Conservation (phyloP, 768 basidiomycete genomes). For the Russula vinacea region DNA sequence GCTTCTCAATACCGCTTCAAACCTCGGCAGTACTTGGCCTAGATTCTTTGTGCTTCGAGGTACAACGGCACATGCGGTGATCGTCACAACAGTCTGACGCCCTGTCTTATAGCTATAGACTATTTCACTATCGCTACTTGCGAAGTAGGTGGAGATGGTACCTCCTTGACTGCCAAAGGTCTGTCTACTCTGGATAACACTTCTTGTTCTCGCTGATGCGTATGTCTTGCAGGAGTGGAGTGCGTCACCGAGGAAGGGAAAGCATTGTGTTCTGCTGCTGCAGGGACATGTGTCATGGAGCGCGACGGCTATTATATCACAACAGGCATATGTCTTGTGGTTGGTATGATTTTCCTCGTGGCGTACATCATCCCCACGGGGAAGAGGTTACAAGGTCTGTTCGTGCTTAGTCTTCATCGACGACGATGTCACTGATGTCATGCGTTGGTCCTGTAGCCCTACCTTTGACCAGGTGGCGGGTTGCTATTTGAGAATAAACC, state of each 20-base stretch:
- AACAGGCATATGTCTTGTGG: conserved; percentile 66
- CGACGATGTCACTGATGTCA: not conserved
- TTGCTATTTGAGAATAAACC: conserved; percentile 41
- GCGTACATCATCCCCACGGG: conserved; percentile 82
- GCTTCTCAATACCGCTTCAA: conserved; percentile 93
- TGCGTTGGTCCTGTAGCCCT: conserved; percentile 45
- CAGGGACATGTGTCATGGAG: conserved; percentile 77
- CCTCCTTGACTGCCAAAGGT: conserved; percentile 59
- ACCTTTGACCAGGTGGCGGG: conserved; percentile 68
- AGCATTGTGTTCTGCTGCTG: conserved; percentile 63
- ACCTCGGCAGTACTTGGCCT: conserved; percentile 99
- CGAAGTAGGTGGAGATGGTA: conserved; percentile 56
- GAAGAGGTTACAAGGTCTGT: conserved; percentile 78
- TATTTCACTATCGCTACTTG: conserved; percentile 82
- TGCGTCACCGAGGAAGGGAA: conserved; percentile 94
- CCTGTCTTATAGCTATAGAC: conserved; percentile 66
- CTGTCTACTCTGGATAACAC: not conserved
- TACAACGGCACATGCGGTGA: conserved; percentile 27
- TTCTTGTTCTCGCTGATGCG: not conserved
- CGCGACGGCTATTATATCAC: conserved; percentile 91
- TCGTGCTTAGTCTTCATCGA: not conserved
- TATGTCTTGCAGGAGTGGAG: conserved; percentile 57
- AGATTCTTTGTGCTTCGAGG: conserved; percentile 92
- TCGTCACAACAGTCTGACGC: conserved; percentile 19
- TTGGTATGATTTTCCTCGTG: conserved; percentile 74